Base-by-base conservation (phyloP, 2,329 filamentous ascomycete genomes). In the Pseudogymnoascus sp. region DNA sequence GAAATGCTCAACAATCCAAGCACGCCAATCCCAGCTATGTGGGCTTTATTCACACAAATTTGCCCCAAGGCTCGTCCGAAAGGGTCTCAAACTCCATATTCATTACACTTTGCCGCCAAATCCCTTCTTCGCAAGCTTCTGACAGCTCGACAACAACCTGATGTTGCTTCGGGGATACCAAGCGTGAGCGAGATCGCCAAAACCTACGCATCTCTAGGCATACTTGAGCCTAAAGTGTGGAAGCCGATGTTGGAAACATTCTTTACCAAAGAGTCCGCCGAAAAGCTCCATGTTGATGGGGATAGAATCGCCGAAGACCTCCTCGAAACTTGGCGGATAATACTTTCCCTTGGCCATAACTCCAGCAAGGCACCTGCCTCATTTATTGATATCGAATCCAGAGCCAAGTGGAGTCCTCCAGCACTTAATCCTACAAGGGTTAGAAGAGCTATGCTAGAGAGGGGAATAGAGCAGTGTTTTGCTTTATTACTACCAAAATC, bases 11-110 rank as follows among this genome's bases (percentile, higher is more conserved):
- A 18, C 18, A 49, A 68, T 16, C 56, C 63, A 11, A 59, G 11
- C 53, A 60, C 28, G n/a, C 64, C 65, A 9, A 62, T 68, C 11
- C 43, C 36, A 8, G 69, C 72, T 7, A 66, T 68, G 16, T 74
- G 71, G 71, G 40, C 67, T 23, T 73, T 72, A 64, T 74, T 74
- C 38, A 63, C 71, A 60, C 65, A 73, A 62, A 72, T 73, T 63
- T 68, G 70, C 28, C 70, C 71, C n/a, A 59, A 66, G n/a, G 63
- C 63, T 60, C 64, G 64, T 62, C 62, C 59, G 40, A 60, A 65
- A 34, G 64, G 66, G 4, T 43, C 53, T n/a, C 60, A 63, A 59
- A 60, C 31, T 28, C 70, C 70, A 36, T 31, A 64, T 23, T 68
- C 65, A 49, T 60, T 71, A 25, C 61, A 66, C 14, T 60, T 64